These are phyloP conservation scores for Beauveria rudraprayagi DNA, from an alignment of 2,329 filamentous ascomycete genomes.

Conservation along the genomic window DNA sequence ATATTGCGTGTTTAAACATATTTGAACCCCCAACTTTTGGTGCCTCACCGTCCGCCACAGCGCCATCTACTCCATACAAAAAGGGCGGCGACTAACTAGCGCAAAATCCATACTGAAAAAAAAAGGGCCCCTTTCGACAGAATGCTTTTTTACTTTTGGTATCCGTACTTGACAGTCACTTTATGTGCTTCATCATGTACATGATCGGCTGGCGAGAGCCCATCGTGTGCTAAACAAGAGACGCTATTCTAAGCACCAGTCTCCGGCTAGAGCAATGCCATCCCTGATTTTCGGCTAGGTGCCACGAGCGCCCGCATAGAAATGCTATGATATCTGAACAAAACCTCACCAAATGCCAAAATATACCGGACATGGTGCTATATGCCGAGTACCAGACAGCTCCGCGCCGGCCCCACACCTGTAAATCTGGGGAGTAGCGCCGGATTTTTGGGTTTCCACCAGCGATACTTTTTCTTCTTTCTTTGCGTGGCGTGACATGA, in stretches of 20 bases:
- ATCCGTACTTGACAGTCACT: background rate
- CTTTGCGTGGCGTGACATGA: background rate
- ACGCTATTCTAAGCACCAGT: background rate
- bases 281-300: background rate
- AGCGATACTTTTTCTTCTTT: background rate
- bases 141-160: background rate
- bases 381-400: background rate
- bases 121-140: background rate
- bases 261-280: too few species aligned
- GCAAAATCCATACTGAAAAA: background rate
- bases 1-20: background rate
- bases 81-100: background rate
- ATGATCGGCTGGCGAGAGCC: background rate
- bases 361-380: background rate
- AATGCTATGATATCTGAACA: background rate
- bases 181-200: background rate
- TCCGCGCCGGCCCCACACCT: constrained; percentile 4
- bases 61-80: background rate
- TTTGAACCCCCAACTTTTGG: background rate
- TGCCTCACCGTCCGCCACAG: background rate
- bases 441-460: background rate
- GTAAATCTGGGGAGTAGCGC: constrained; percentile 7
- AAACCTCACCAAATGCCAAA: background rate
- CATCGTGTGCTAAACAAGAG: background rate
- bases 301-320: background rate